Base-by-base conservation (phyloP, 768 basidiomycete species). In the Asterophora lycoperdoides region DNA sequence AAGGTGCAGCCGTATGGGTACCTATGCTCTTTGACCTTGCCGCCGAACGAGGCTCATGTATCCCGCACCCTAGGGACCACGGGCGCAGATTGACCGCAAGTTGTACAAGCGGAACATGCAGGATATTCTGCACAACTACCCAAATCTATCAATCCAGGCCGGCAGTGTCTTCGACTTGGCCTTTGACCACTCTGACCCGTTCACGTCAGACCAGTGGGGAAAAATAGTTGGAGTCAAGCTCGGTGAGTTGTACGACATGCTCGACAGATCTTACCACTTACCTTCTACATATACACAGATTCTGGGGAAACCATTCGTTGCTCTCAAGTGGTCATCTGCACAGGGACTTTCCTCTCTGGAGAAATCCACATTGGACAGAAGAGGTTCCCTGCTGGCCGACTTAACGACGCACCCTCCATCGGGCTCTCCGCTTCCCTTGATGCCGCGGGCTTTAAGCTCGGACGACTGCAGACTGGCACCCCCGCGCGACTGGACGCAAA, bases 1-100 rank as follows among this genome's bases (percentile, higher is more conserved):
- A 86, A 61, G 93, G 93, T 1, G 79, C 92, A 4, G 93, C 93
- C 0, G 92, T 91, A 29, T 92, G 89, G 87, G 89, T 92, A 49
- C 30, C 79, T 66, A n/a, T 14, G 13, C 36, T 15, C 29, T 14
- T 36, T 6, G 40, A 18, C 35, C 6, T 13, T 40, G 4, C 10
- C 41, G 37, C 20, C 17, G 18, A 28, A 18, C 46, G 48, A 38
- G 11, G 34, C 36, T 41, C 38, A 40, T 13, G 3, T 23, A 20
- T 29, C n/a, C 6, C 55, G 9, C 15, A 42, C 40, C n/a, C 5
- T 45, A 93, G 90, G 93, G 93, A 14, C 90, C 88, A 10, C 74
- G 93, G 52, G 91, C 92, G 1, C 93, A 94, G 65, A 85, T 95
- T 29, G 90, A 93, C 66, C 74, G 93, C 28, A 86, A 79, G 49